phyloP scores from a whole-genome alignment of 345 rosid species.

The Pistacia integerrima region DNA sequence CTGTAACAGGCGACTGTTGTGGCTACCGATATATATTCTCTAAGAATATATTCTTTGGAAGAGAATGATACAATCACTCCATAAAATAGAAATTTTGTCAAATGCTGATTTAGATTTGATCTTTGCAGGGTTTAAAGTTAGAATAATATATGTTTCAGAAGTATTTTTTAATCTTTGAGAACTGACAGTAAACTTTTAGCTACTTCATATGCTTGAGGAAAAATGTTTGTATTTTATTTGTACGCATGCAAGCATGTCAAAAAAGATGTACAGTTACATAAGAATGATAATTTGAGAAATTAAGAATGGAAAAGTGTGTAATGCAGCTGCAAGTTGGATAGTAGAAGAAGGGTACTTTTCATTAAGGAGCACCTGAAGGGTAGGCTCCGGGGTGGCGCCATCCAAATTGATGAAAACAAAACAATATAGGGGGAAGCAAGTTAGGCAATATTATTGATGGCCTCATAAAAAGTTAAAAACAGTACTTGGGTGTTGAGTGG shows the following conservation, averaged over 20 bases:
- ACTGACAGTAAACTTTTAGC: background rate
- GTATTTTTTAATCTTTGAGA: background rate
- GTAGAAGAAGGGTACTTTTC: conserved; percentile 13
- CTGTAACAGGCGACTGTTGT: background rate
- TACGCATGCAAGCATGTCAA: background rate
- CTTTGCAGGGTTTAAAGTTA: background rate
- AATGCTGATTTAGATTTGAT: background rate
- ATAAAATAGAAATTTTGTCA: background rate
- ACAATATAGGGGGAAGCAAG: conserved; percentile 6
- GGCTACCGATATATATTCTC: background rate
- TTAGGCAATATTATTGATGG: conserved; percentile 16
- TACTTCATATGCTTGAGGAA: background rate
- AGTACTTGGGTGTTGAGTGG: conserved; percentile 11
- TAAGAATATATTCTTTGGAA: background rate
- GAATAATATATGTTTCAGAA: no score
- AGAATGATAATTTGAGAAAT: background rate
- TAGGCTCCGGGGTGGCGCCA: conserved; percentile 18
- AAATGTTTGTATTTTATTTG: background rate
- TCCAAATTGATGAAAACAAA: conserved; percentile 24
- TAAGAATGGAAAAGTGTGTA: background rate
- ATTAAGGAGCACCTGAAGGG: conserved; percentile 27
- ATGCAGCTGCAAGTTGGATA: conserved; percentile 5
- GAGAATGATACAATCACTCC: background rate
- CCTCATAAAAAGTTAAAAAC: conserved; percentile 26
- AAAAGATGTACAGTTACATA: background rate